These are phyloP conservation scores for Nakataea oryzae DNA, from an alignment of 2,329 filamentous ascomycete genomes.

Conservation along the genomic window DNA sequence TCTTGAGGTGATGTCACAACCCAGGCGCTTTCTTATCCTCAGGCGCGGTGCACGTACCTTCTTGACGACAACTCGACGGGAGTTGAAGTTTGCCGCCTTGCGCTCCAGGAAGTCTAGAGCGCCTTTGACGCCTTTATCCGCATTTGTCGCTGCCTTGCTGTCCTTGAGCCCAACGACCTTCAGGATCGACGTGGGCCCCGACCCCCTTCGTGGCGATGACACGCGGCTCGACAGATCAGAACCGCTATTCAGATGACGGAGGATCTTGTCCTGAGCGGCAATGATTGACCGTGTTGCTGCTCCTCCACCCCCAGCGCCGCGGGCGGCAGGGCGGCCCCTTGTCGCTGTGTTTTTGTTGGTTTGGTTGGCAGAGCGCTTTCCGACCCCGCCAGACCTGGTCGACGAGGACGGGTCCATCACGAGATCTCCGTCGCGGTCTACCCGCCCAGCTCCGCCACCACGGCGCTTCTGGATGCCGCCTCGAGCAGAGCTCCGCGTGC, in stretches of 20 bases:
- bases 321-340: background rate
- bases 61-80: conserved; percentile 53
- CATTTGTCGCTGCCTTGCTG: conserved; percentile 57
- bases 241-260: conserved; percentile 19
- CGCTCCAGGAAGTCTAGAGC: conserved; percentile 61
- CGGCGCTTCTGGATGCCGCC: conserved; percentile 43
- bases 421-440: conserved; percentile 49
- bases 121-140: conserved; percentile 55
- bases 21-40: background rate
- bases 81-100: conserved; percentile 49
- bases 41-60: conserved; percentile 54
- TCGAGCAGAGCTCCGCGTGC: conserved; percentile 10
- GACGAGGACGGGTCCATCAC: conserved; percentile 36
- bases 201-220: conserved; percentile 12
- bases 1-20: background rate
- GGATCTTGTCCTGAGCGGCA: conserved; percentile 10
- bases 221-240: conserved; percentile 13
- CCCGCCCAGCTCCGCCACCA: conserved; percentile 19
- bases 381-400: conserved; percentile 4
- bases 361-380: background rate
- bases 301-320: background rate
- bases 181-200: conserved; percentile 24
- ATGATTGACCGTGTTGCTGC: background rate
- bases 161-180: conserved; percentile 52
- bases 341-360: background rate